phyloP scores from a whole-genome alignment of 1,284 basidiomycete species.

The Retiboletus flavoniger region DNA sequence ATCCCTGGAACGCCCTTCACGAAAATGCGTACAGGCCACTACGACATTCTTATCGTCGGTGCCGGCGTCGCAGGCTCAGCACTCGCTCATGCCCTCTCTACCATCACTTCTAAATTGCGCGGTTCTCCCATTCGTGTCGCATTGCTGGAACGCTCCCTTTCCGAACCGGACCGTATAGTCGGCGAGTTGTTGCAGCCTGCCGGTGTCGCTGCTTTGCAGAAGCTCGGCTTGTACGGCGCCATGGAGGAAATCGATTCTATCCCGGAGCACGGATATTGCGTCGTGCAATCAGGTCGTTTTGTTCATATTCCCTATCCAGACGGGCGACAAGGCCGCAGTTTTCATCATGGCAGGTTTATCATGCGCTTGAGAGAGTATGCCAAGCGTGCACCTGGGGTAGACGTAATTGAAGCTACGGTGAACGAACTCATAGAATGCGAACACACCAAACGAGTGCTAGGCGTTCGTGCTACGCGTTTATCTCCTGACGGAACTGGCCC shows the following conservation, averaged over 20 bases:
- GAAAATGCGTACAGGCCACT: slow-evolving; percentile 36
- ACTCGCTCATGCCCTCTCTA: slow-evolving; percentile 70
- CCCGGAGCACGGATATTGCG: slow-evolving; percentile 85
- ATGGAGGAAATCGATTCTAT: slow-evolving; percentile 89
- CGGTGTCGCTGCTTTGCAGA: slow-evolving; percentile 75
- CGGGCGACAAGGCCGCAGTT: slow-evolving; percentile 71
- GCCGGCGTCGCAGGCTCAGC: slow-evolving; percentile 85
- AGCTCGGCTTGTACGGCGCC: slow-evolving; percentile 74
- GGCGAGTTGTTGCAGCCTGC: slow-evolving; percentile 97
- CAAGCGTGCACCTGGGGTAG: slow-evolving; percentile 56
- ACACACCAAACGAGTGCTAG: slow-evolving; percentile 56
- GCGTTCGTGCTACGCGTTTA: slow-evolving; percentile 54
- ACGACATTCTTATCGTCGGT: slow-evolving; percentile 85
- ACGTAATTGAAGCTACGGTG: slow-evolving; percentile 82
- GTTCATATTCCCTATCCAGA: slow-evolving; percentile 90
- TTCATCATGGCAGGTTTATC: slow-evolving; percentile 95
- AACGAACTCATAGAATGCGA: slow-evolving; percentile 69
- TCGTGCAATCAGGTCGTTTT: slow-evolving; percentile 63
- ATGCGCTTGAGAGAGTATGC: slow-evolving; percentile 76
- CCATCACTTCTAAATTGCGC: slow-evolving; percentile 41
- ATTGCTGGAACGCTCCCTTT: slow-evolving; percentile 84
- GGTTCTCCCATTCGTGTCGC: slow-evolving; percentile 70
- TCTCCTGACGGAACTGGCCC: slow-evolving; percentile 25
- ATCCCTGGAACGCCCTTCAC: neutral
- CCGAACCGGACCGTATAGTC: slow-evolving; percentile 94